Evolutionary conservation across 2,329 filamentous ascomycete genomes (phyloP), one percentile per base, ranked within the genome.

Genomic region (Tolypocladium tundrense): DNA sequence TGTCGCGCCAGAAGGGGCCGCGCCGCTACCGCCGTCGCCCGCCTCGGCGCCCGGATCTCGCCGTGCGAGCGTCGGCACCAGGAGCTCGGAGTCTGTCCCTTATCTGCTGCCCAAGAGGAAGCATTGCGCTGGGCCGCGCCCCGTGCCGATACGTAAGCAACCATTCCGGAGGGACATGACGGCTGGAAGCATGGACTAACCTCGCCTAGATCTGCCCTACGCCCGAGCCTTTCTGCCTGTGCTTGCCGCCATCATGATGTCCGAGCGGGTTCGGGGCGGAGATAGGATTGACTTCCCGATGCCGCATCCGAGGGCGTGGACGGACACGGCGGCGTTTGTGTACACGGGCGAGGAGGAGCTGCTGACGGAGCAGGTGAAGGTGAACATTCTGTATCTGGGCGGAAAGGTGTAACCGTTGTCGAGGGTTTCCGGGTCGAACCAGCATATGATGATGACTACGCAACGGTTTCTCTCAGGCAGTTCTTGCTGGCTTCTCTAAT

Each of bases 231-330:
- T 68, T 45, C 72, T 85, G 4, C 84, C 83, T 2, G 75, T 81
- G 0, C 69, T 86, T 7, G 81, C 78, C 0, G 75, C 78, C 1
- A 69, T 86, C 53, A 78, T 87, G 62, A 71, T 80, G 40, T 84
- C 80, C 0, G 76, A 79, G 5, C 73, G 79, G 62, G 73, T 85
- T 27, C 69, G 70, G 16, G 72, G 74, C 31, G 78, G 80, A 35
- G 83, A 85, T 63, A 71, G 73, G 2, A 73, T 87, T 55, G 81
- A 85, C 61, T 70, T 86, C 11, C 82, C 83, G 0, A 62, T 87
- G 57, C 83, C 83, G 1, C 73, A 79, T 58, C 82, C 83, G 1
- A 75, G 77, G 55, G 77, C 73, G 9, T 87, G 83, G 83, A 64
- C 67, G 2, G 76, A 80, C 57, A 84, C 82, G 0, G 71, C 83